Base-by-base conservation (phyloP, 2,329 filamentous ascomycete genomes). In the Ascochyta rabiei region DNA sequence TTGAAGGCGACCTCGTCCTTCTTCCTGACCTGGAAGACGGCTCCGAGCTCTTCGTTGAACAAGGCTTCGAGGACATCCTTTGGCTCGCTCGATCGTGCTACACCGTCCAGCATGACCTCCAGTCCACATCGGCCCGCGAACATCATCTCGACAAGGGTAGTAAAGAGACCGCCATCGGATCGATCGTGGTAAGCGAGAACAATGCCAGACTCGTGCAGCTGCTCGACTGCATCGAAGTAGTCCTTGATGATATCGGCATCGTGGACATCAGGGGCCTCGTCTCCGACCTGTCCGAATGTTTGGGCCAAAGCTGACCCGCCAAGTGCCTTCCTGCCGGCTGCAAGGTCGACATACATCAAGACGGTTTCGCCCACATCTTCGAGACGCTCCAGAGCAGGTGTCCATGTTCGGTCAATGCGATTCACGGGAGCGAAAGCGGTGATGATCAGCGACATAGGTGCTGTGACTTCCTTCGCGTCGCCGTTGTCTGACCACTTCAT, bases 41-140 rank as follows among this genome's bases (percentile, higher is more conserved):
- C 93, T 60, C 95, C 95, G 18, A 98, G 85, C 74, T 98, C 95
- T 76, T 98, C 95, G 74, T 93, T 97, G 84, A 99, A 98, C 18
- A 99, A 84, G 0, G 89, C 84, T 51, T 91, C 86, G 7, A 96
- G 79, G 16, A 96, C 76, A 67, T 86, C 81, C 40, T 85, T 79
- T 9, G 83, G 82, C 38, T 87, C 81, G 21, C 85, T 86, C 56
- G 85, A 86, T 24, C 84, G 78, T 59, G 80, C 78, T 34, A 92
- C 81, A 49, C 84, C 84, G 71, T 97, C 93, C 53, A 97, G 81
- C 81, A 90, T 89, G 56, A 98, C 81, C 64, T 96, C 90, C 26
- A 91, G 84, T 57, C 93, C 95, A 68, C 90, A 96, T 51, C 93
- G 89, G 24, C 95, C 95, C 28, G 95, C 93, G 73, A 98, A 98